Evolutionary conservation across 257 asterid genomes (phyloP).

Genomic region (Solanum neorickii): DNA sequence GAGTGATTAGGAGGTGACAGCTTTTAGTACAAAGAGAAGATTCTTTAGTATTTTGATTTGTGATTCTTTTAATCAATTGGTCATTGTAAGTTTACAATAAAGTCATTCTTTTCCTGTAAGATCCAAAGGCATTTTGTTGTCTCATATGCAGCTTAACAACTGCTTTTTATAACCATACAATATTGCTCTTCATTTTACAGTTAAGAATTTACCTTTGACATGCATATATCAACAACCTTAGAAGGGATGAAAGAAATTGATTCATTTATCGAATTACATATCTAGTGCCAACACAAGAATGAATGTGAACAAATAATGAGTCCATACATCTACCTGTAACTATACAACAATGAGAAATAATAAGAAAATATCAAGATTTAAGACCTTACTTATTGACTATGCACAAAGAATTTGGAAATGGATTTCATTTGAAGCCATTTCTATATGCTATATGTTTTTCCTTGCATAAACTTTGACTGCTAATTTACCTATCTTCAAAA

Average conservation of each 20-base stretch:
- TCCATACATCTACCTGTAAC: background rate
- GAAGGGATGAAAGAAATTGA: background rate
- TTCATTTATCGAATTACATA: background rate
- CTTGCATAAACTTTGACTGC: background rate
- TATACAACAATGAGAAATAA: background rate
- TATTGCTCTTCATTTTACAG: background rate
- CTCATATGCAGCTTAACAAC: background rate
- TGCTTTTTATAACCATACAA: background rate
- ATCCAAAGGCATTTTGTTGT: background rate
- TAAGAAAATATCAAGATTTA: background rate
- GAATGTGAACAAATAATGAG: background rate
- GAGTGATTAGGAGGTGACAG: background rate
- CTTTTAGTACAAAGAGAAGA: slow-evolving; percentile 13
- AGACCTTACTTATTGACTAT: background rate
- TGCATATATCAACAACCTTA: background rate
- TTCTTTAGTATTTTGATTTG: slow-evolving; percentile 53
- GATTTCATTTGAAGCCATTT: background rate
- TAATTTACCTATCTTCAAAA: background rate
- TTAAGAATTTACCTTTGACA: background rate
- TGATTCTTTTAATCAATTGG: slow-evolving; percentile 13
- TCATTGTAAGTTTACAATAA: slow-evolving; percentile 28
- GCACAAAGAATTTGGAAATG: background rate
- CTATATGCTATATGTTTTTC: background rate
- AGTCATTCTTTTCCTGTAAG: slow-evolving; percentile 7
- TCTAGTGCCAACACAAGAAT: background rate